These are phyloP conservation scores for Friedmanniomyces simplex DNA, from an alignment of 495 filamentous ascomycete genomes.

Conservation along the genomic window DNA sequence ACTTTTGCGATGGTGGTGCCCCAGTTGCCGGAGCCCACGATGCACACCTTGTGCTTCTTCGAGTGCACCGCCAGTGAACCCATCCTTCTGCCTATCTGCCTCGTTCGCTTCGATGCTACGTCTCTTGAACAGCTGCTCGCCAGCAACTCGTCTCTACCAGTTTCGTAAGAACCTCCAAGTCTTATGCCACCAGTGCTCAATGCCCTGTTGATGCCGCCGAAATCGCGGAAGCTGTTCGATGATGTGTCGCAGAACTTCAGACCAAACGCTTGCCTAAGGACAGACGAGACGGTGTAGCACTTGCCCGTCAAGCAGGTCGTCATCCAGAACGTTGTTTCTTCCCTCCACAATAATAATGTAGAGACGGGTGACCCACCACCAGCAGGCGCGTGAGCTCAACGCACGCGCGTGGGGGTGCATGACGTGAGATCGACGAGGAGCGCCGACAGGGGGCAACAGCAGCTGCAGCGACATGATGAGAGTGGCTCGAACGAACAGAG, in stretches of 20 bases:
- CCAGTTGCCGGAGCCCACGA: slow-evolving; percentile 97
- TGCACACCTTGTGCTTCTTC: slow-evolving; percentile 81
- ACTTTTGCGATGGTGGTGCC: slow-evolving; percentile 96
- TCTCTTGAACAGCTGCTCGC: not conserved
- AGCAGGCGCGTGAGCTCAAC: not conserved
- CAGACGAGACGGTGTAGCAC: not conserved
- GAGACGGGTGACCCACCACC: not conserved
- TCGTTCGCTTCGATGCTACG: not conserved
- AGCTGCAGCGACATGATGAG: too few relatives aligned
- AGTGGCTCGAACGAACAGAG: too few relatives aligned
- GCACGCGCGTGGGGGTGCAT: not conserved
- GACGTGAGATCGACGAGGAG: not conserved
- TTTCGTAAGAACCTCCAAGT: too few relatives aligned
- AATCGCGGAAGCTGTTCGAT: not conserved
- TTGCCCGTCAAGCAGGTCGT: not conserved
- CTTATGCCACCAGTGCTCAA: not conserved
- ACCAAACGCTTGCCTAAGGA: not conserved
- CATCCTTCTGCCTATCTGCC: not conserved
- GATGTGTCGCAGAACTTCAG: not conserved
- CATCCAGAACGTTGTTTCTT: not conserved
- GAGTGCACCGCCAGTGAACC: slow-evolving; percentile 6
- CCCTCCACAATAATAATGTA: not conserved
- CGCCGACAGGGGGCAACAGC: too few relatives aligned
- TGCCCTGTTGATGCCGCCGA: not conserved
- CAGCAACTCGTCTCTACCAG: too few relatives aligned